A percentile compares a stretch with the other conserved stretches of the same genome.
phyloP scores from a whole-genome alignment of 768 basidiomycete species.

The Podaxis sp. region DNA sequence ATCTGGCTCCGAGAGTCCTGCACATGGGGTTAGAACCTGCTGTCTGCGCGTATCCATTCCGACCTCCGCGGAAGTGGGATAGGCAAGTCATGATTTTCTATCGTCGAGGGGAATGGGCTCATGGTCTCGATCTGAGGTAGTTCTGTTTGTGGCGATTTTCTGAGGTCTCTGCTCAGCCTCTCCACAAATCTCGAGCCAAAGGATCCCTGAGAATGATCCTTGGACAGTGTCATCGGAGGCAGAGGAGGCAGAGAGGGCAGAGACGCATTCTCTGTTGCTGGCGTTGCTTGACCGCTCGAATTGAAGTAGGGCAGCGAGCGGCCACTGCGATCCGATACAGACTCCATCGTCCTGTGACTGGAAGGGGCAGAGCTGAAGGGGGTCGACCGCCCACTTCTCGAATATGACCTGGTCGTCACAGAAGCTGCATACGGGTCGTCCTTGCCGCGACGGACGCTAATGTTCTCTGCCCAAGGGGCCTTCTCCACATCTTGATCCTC shows the following conservation, averaged over 20 bases:
- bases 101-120: constrained; percentile 38
- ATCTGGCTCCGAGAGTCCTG: neutral
- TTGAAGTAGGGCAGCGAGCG: neutral
- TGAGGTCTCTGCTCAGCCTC: constrained; percentile 23
- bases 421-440: constrained; percentile 50
- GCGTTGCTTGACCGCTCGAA: constrained; percentile 10
- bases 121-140: neutral
- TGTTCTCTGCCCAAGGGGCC: constrained; percentile 52
- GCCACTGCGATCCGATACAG: neutral
- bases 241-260: constrained; percentile 22
- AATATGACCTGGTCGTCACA: constrained; percentile 16
- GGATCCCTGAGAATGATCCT: constrained; percentile 17
- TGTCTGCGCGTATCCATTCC: constrained; percentile 54
- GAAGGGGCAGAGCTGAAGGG: neutral
- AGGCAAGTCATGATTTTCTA: constrained; percentile 51
- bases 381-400: neutral
- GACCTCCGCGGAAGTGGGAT: constrained; percentile 52
- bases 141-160: neutral
- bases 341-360: neutral
- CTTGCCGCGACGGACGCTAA: constrained; percentile 50
- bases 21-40: neutral
- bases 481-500: constrained; percentile 20
- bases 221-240: constrained; percentile 26
- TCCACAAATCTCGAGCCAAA: constrained; percentile 43
- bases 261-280: constrained; percentile 20